Conservation (phyloP, 768 basidiomycete species). For the Collybiopsis confluens region DNA sequence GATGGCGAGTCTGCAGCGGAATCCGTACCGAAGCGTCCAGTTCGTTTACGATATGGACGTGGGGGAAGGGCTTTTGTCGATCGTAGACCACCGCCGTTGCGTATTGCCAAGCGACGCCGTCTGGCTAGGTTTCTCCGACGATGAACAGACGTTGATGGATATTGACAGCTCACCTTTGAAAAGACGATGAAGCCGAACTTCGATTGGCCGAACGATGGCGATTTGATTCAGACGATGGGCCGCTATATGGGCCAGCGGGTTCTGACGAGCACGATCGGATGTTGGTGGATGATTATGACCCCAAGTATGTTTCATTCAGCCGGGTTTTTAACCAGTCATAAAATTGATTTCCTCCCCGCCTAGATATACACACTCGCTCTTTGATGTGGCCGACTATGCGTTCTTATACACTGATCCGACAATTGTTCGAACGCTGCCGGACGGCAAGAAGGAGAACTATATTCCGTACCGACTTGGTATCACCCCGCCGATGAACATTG, state of each 20-base stretch:
- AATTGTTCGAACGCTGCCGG: constrained; percentile 1
- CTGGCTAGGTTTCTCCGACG: constrained; percentile 26
- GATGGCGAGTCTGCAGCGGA: constrained; percentile 22
- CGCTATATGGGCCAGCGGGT: constrained; percentile 51
- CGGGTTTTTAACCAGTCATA: background rate
- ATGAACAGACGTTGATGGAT: constrained; percentile 28
- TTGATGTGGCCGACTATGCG: constrained; percentile 48
- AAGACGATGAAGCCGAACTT: constrained; percentile 36
- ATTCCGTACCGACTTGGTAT: constrained; percentile 13
- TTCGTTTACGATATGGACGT: constrained; percentile 78
- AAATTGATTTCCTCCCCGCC: background rate
- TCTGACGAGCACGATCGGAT: constrained; percentile 65
- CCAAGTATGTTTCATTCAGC: constrained; percentile 33
- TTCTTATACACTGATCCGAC: constrained; percentile 11
- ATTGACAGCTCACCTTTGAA: constrained; percentile 19
- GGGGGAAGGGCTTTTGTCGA: constrained; percentile 78
- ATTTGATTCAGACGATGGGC: constrained; percentile 63
- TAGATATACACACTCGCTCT: constrained; percentile 44
- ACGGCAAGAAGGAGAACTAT: constrained; percentile 10
- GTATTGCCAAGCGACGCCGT: constrained; percentile 33
- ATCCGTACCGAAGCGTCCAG: constrained; percentile 32
- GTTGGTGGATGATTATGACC: constrained; percentile 68
- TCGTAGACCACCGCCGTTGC: constrained; percentile 41
- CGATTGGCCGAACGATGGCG: constrained; percentile 59
- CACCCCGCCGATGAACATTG: background rate